A percentile compares a stretch with the other conserved stretches of the same genome.
Evolutionary conservation across 257 asterid species (phyloP).

Genomic region (Fraxinus americana): DNA sequence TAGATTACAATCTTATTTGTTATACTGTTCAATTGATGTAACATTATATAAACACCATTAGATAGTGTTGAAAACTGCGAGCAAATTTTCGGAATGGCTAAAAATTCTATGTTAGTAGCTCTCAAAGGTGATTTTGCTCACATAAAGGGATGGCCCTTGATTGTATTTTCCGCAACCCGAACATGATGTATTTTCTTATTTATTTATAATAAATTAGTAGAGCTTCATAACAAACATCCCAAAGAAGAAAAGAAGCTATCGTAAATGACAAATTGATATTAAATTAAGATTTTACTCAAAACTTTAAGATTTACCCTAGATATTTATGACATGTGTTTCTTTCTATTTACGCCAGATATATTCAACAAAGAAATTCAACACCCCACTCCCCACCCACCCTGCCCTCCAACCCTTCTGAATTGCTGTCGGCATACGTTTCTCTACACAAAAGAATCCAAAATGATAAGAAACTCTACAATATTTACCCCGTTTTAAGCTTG

Average conservation of each 20-base stretch:
- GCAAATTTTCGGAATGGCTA: neutral
- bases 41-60: neutral
- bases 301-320: neutral
- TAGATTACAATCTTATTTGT: neutral
- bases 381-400: neutral
- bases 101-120: too few species aligned
- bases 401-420: neutral
- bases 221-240: too few species aligned
- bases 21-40: neutral
- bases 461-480: slow-evolving; percentile 1
- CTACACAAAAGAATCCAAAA: slow-evolving; percentile 5
- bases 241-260: too few species aligned
- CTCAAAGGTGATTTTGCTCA: too few species aligned
- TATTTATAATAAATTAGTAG: too few species aligned
- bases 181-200: too few species aligned
- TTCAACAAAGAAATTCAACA: neutral
- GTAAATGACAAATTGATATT: too few species aligned
- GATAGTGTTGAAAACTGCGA: neutral
- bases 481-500: slow-evolving; percentile 29
- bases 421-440: slow-evolving; percentile 33
- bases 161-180: too few species aligned
- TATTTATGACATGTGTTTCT: neutral
- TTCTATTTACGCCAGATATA: neutral
- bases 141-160: too few species aligned
- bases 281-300: neutral